These are phyloP conservation scores for Kuraishia borneana DNA, from an alignment of 805 yeast species.

Conservation along the genomic window DNA sequence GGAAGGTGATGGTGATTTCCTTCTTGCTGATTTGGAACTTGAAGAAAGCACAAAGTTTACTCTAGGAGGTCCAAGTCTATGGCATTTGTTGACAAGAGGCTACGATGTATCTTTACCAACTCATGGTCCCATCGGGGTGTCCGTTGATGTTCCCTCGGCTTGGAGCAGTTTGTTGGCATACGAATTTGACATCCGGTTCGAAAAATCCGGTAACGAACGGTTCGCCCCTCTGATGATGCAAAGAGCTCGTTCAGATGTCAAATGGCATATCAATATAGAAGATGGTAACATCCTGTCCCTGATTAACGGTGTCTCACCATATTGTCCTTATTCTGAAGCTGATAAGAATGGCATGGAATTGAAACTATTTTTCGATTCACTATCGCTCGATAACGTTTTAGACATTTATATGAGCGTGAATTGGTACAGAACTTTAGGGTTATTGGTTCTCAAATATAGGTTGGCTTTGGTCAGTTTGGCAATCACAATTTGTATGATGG, in stretches of 20 bases:
- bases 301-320: constrained; percentile 62
- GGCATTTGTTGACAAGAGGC: constrained; percentile 25
- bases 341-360: constrained; percentile 20
- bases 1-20: constrained; percentile 16
- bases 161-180: constrained; percentile 57
- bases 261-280: constrained; percentile 58
- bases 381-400: constrained; percentile 19
- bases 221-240: constrained; percentile 65
- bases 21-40: constrained; percentile 24
- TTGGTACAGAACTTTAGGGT: constrained; percentile 47
- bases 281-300: constrained; percentile 26
- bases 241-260: constrained; percentile 56
- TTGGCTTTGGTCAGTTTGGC: constrained; percentile 65
- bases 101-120: constrained; percentile 29
- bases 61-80: constrained; percentile 20
- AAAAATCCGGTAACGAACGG: constrained; percentile 13
- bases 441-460: constrained; percentile 68
- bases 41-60: constrained; percentile 11
- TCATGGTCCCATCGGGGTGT: constrained; percentile 30
- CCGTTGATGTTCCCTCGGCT: constrained; percentile 40
- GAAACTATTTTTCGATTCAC: constrained; percentile 36
- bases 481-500: constrained; percentile 40
- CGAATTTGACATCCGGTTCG: constrained; percentile 18
- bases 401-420: constrained; percentile 37
- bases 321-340: constrained; percentile 15